Evolutionary conservation across 257 asterid genomes (phyloP).

Genomic region (Nicotiana attenuata): DNA sequence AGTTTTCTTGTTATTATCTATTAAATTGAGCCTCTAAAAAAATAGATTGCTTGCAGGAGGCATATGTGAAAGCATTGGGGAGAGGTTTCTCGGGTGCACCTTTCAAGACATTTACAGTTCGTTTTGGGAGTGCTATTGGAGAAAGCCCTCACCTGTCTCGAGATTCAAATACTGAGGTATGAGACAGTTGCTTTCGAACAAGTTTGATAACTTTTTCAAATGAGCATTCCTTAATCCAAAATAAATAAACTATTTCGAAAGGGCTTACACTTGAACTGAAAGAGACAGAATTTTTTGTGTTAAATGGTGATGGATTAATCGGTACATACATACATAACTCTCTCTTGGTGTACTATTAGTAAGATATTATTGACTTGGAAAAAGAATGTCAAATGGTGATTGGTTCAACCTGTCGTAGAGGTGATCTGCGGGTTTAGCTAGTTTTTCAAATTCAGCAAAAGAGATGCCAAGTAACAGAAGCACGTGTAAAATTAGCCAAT

Average conservation of each 20-base stretch:
- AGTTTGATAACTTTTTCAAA: not conserved
- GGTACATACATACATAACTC: not conserved
- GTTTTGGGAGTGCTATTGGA: slow-evolving; percentile 15
- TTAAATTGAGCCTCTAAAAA: not conserved
- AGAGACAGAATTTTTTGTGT: not conserved
- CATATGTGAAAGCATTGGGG: slow-evolving; percentile 89
- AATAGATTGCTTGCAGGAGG: slow-evolving; percentile 55
- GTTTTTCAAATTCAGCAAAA: not conserved
- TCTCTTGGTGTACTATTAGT: not conserved
- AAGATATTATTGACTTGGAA: not conserved
- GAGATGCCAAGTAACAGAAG: not conserved
- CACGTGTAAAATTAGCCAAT: not conserved
- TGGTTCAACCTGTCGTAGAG: not conserved
- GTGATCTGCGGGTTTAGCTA: not conserved
- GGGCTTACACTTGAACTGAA: not conserved
- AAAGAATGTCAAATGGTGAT: not conserved
- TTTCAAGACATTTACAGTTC: slow-evolving; percentile 66
- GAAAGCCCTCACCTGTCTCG: slow-evolving; percentile 13
- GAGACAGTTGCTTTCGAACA: not conserved
- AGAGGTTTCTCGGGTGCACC: slow-evolving; percentile 86
- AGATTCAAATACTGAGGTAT: slow-evolving; percentile 40
- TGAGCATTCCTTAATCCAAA: not conserved
- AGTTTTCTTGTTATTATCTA: not conserved
- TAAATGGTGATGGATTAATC: not conserved
- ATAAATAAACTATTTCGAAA: too few relatives aligned